A percentile compares a stretch with the other conserved stretches of the same genome.
Conservation (phyloP, 305 asterid species). For the Coffea humblotiana region DNA sequence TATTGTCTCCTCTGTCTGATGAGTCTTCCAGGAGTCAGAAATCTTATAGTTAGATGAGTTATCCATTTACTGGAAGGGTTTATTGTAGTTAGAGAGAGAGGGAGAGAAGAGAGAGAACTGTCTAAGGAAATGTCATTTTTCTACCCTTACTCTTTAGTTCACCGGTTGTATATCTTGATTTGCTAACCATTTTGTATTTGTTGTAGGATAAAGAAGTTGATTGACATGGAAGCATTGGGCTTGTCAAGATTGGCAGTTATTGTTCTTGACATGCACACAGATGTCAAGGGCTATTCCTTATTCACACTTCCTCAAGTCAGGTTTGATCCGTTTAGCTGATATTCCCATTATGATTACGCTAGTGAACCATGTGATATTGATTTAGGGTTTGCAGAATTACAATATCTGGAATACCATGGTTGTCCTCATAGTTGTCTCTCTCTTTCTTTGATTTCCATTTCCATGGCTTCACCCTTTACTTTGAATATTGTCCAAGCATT, state of each 20-base stretch:
- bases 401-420: neutral
- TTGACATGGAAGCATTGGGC: conserved; percentile 76
- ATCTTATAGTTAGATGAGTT: neutral
- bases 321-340: conserved; percentile 35
- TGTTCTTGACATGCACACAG: conserved; percentile 82
- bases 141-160: neutral
- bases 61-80: neutral
- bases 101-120: neutral
- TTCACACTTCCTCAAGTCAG: conserved; percentile 94
- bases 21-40: neutral
- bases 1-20: neutral
- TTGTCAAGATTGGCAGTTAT: conserved; percentile 71
- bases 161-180: conserved; percentile 1
- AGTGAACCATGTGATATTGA: neutral
- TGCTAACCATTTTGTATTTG: conserved; percentile 10
- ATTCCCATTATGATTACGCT: neutral
- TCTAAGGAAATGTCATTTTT: neutral
- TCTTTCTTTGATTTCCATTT: neutral
- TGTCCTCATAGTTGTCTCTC: neutral
- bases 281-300: conserved; percentile 88
- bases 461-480: neutral
- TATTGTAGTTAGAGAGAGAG: neutral
- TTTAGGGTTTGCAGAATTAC: no score
- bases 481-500: neutral
- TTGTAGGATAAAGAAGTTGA: conserved; percentile 80